Base-by-base conservation (phyloP, 345 rosid genomes). In the Dovyalis caffra region DNA sequence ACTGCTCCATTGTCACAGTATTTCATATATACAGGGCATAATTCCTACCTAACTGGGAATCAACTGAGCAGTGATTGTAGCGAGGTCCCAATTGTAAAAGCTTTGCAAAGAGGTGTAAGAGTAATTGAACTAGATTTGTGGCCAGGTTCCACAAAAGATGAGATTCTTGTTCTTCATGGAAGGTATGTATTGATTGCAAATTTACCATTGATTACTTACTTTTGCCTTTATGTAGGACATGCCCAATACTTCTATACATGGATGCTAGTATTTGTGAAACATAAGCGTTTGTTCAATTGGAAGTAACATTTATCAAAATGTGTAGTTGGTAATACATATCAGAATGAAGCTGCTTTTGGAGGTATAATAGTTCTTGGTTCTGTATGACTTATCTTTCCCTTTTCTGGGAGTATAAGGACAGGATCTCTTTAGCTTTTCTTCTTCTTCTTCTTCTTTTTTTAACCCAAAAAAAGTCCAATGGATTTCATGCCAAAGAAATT, bases 91-190 rank as follows among this genome's bases (percentile, higher is more conserved):
- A 93, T 93, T 62, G 85, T 92, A 40, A 87, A 88, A 79, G 94
- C 97, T 14, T 76, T 96, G 82, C 82, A 77, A 75, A 84, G 83
- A 84, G 99, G 98, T 20, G 95, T 93, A 18, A 88, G 99, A 74
- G 98, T 90, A 5, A 89, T 96, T 70, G 99, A 96, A 84, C 85
- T 96, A 71, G 99, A 96, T 84, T 78, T 96, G n/a, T 93, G 98
- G 98, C 98, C 98, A 0, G 91, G 91, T 86, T 82, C 90, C 28
- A 72, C 86, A 0, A 90, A 83, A 72, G 86, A 88, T 51, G 87
- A 88, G 78, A 89, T 93, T 28, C 84, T 88, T 47, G 99, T 96
- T 82, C 90, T 85, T 28, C 99, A 93, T 81, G 98, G 99, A 80
- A 84, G 99, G 99, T 95, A 73, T 68, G 38, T 2, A 49, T 15